Evolutionary conservation across 768 basidiomycete genomes (phyloP).

Genomic region (Mycena haematopus): DNA sequence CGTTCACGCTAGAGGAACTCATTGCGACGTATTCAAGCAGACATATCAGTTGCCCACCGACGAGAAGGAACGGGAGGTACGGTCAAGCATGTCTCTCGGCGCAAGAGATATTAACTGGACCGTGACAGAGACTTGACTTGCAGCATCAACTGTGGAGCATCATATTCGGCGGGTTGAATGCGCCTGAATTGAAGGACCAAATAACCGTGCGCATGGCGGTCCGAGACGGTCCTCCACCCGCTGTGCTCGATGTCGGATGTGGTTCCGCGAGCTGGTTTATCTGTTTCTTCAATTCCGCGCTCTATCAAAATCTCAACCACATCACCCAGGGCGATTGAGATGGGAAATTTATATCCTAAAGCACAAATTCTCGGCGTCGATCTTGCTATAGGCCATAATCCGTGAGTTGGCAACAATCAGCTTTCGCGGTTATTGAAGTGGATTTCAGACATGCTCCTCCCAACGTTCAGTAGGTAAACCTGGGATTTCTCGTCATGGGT

Average conservation of each 20-base stretch:
- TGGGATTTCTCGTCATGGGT: not conserved
- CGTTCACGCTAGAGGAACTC: not conserved
- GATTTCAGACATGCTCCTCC: not conserved
- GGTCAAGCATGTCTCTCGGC: too few relatives aligned
- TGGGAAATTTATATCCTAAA: not conserved
- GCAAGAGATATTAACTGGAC: not conserved
- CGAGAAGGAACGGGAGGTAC: not conserved
- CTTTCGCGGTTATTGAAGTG: not conserved
- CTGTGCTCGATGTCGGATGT: constrained; percentile 4
- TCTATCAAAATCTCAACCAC: not conserved
- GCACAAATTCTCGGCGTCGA: constrained; percentile 5
- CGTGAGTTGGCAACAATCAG: not conserved
- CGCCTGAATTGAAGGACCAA: not conserved
- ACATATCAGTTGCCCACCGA: not conserved
- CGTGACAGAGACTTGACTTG: not conserved
- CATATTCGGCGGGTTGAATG: constrained; percentile 1
- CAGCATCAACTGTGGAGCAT: constrained; percentile 3
- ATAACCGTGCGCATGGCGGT: not conserved
- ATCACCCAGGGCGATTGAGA: not conserved
- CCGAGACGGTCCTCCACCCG: not conserved
- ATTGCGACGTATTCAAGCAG: not conserved
- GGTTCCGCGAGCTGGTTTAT: not conserved
- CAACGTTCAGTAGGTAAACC: not conserved
- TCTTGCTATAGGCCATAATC: not conserved
- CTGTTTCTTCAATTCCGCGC: not conserved